Evolutionary conservation across 208 protist species (phyloP).

Genomic region (Trichomonas gallinae): DNA sequence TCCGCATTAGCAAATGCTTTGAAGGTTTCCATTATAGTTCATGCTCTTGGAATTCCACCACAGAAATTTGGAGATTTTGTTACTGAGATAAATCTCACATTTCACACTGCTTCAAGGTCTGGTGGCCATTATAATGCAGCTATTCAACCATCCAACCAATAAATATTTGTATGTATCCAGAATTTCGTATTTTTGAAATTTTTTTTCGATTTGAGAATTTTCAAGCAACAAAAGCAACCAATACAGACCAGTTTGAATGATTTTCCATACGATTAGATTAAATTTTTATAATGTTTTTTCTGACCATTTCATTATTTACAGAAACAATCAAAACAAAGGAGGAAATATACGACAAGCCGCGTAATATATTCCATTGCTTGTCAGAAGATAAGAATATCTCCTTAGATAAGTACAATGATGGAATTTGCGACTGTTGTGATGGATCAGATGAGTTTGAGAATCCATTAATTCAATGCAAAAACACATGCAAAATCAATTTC

Average conservation of each 20-base stretch:
- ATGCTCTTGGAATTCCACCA: not conserved
- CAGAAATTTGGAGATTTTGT: not conserved
- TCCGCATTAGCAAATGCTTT: not conserved
- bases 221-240: too few species aligned
- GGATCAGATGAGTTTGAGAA: constrained; percentile 41
- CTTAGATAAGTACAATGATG: constrained; percentile 2
- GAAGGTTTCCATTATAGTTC: not conserved
- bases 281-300: not conserved
- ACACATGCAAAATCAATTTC: not conserved
- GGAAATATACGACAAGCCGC: not conserved
- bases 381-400: not conserved
- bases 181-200: too few species aligned
- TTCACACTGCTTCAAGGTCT: not conserved
- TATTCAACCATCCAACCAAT: not conserved
- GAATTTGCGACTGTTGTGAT: constrained; percentile 23
- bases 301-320: not conserved
- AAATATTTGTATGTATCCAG: too few species aligned
- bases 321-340: not conserved
- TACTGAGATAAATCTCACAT: not conserved
- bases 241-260: too few species aligned
- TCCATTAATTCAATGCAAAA: constrained; percentile 37
- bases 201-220: too few species aligned
- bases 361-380: not conserved
- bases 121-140: not conserved
- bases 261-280: not conserved